Evolutionary conservation across 2,329 filamentous ascomycete genomes (phyloP).

Genomic region (Claviceps purpurea): DNA sequence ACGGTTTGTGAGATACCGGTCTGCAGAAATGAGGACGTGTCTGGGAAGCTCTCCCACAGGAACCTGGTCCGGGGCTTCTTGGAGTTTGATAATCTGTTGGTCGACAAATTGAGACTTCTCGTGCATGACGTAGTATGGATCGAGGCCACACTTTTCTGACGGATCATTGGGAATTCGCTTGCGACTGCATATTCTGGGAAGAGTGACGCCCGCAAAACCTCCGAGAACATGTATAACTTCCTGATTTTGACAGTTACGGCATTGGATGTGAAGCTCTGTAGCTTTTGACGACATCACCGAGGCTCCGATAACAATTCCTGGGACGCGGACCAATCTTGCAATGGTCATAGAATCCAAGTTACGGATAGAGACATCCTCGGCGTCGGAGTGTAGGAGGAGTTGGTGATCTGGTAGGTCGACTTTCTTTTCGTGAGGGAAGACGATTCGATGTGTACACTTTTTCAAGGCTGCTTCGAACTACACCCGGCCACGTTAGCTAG

Average conservation of each 20-base stretch:
- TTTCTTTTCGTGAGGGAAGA: slow-evolving; percentile 62
- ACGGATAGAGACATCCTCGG: slow-evolving; percentile 82
- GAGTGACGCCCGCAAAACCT: slow-evolving; percentile 75
- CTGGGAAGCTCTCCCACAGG: slow-evolving; percentile 91
- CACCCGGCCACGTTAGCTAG: neutral
- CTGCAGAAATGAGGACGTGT: slow-evolving; percentile 92
- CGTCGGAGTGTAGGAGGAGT: slow-evolving; percentile 83
- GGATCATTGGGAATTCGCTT: slow-evolving; percentile 50
- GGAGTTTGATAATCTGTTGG: slow-evolving; percentile 94
- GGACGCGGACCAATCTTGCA: slow-evolving; percentile 87
- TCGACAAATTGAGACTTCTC: slow-evolving; percentile 93
- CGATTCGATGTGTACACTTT: slow-evolving; percentile 83
- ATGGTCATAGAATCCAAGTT: slow-evolving; percentile 89
- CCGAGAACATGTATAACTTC: slow-evolving; percentile 61
- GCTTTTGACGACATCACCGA: slow-evolving; percentile 96
- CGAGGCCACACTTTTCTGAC: slow-evolving; percentile 68
- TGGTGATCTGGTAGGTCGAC: slow-evolving; percentile 78
- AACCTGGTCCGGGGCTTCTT: slow-evolving; percentile 94
- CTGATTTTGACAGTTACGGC: slow-evolving; percentile 67
- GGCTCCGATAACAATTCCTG: slow-evolving; percentile 93
- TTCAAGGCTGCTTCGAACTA: slow-evolving; percentile 86
- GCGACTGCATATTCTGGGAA: slow-evolving; percentile 67
- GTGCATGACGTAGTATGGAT: slow-evolving; percentile 92
- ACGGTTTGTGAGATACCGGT: slow-evolving; percentile 86
- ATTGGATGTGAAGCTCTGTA: slow-evolving; percentile 73